phyloP scores from a whole-genome alignment of 2,329 filamentous ascomycete genomes.

The Fusarium sp. region DNA sequence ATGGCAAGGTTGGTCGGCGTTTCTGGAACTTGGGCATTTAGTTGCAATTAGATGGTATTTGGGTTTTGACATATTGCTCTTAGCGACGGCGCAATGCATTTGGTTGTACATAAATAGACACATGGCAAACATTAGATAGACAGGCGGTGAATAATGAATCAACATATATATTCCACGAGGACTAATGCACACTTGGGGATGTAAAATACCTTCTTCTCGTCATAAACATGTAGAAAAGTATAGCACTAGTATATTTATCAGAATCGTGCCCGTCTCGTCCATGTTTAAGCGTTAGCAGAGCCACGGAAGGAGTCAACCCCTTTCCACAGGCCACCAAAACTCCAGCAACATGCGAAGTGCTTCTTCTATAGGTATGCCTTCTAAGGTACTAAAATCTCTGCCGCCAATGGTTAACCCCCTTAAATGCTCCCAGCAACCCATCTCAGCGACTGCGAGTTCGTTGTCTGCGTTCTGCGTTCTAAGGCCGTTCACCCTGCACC shows the following conservation, averaged over 20 bases:
- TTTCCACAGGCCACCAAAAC: neutral
- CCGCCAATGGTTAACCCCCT: conserved; percentile 28
- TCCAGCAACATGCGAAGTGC: neutral
- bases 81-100: conserved; percentile 35
- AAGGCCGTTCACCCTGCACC: conserved; percentile 25
- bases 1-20: conserved; percentile 27
- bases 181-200: neutral
- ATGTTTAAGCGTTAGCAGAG: neutral
- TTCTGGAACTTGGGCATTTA: conserved; percentile 18
- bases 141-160: conserved; percentile 5
- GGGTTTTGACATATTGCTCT: conserved; percentile 5
- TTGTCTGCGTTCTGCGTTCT: conserved; percentile 25
- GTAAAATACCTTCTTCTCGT: too few relatives aligned
- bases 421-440: conserved; percentile 37
- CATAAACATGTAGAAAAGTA: neutral
- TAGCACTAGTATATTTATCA: neutral
- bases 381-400: conserved; percentile 30
- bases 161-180: neutral
- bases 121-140: conserved; percentile 20
- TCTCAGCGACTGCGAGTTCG: conserved; percentile 37
- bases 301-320: neutral
- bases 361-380: conserved; percentile 39
- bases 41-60: neutral
- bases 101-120: conserved; percentile 14
- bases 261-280: neutral